A percentile compares a stretch with the other conserved stretches of the same genome.
Conservation (phyloP, 1,139 yeast genomes). For the Hyphopichia wangnamkhiaoensis region DNA sequence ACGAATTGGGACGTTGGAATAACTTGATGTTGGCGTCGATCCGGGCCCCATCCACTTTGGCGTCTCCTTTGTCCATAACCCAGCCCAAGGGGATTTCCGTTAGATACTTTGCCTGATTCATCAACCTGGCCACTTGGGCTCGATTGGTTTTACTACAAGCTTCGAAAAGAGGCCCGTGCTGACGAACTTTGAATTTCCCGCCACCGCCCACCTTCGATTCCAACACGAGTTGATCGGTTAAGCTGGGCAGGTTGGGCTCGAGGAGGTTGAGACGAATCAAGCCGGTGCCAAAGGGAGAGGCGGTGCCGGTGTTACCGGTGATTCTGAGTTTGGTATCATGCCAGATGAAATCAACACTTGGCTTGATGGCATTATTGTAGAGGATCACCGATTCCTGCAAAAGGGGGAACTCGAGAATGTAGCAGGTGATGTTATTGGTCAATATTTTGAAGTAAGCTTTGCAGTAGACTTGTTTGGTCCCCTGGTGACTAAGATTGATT, state of each 20-base stretch:
- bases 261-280: slow-evolving; percentile 29
- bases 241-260: slow-evolving; percentile 19
- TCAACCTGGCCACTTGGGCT: slow-evolving; percentile 10
- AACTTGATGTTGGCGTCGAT: slow-evolving; percentile 31
- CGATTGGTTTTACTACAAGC: slow-evolving; percentile 17
- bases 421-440: slow-evolving; percentile 36
- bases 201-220: slow-evolving; percentile 16
- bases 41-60: slow-evolving; percentile 23
- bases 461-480: slow-evolving; percentile 25
- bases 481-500: slow-evolving; percentile 18
- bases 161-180: slow-evolving; percentile 11
- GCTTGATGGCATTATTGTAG: slow-evolving; percentile 35
- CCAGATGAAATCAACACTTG: slow-evolving; percentile 35
- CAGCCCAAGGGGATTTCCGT: slow-evolving; percentile 34
- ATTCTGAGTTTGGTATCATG: slow-evolving; percentile 32
- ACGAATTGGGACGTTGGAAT: too few relatives aligned
- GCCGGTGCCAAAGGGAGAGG: slow-evolving; percentile 42
- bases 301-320: slow-evolving; percentile 37
- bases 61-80: slow-evolving; percentile 30
- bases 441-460: slow-evolving; percentile 34
- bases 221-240: too few relatives aligned
- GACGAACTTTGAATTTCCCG: slow-evolving; percentile 12
- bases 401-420: slow-evolving; percentile 26
- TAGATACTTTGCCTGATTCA: slow-evolving; percentile 14
- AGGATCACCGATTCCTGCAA: slow-evolving; percentile 21